These are phyloP conservation scores for Nemania diffusa DNA, from an alignment of 2,329 filamentous ascomycete genomes.

Conservation along the genomic window DNA sequence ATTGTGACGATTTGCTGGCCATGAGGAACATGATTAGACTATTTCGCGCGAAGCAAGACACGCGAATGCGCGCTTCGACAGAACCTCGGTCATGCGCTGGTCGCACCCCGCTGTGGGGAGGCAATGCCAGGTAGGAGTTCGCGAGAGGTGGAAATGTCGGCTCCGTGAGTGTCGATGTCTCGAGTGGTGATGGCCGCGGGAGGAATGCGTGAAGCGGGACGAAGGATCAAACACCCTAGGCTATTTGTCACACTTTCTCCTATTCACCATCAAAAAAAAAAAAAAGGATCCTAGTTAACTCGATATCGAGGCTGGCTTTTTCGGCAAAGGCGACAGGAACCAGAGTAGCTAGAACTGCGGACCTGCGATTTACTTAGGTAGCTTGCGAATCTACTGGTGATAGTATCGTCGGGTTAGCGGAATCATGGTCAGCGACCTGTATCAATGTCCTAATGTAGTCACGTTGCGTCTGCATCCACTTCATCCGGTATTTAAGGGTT, in stretches of 20 bases:
- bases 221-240: conserved; percentile 26
- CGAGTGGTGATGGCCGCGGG: background rate
- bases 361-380: background rate
- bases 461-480: conserved; percentile 10
- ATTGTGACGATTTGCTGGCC: background rate
- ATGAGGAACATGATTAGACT: background rate
- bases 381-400: background rate
- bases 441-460: background rate
- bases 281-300: background rate
- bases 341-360: background rate
- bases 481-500: background rate
- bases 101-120: background rate
- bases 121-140: background rate
- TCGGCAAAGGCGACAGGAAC: background rate
- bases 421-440: background rate
- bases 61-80: background rate
- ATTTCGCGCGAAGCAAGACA: background rate
- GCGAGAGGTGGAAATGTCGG: conserved; percentile 1
- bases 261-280: too few species aligned
- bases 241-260: conserved; percentile 24
- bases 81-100: conserved; percentile 9
- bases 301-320: background rate
- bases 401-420: conserved; percentile 7
- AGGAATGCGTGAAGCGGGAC: conserved; percentile 6
- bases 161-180: background rate